A percentile compares a stretch with the other conserved stretches of the same genome.
phyloP scores from a whole-genome alignment of 2,329 filamentous ascomycete species.

The Talaromyces sp. region DNA sequence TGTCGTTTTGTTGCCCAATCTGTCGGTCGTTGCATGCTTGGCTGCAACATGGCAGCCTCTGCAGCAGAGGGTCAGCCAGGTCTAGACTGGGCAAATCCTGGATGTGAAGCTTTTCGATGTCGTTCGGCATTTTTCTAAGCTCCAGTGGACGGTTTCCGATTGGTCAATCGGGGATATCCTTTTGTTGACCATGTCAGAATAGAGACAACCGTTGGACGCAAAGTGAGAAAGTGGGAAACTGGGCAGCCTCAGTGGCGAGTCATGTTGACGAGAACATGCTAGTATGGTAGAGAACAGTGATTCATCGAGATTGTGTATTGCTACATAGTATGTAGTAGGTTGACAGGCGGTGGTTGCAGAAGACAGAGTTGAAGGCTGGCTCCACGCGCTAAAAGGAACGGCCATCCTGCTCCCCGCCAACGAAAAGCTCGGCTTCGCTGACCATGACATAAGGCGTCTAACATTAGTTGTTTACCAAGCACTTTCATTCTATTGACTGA shows the following conservation, averaged over 20 bases:
- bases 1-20: background rate
- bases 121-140: background rate
- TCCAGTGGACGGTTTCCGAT: background rate
- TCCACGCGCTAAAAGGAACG: background rate
- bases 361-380: background rate
- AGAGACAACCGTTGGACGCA: background rate
- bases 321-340: too few species aligned
- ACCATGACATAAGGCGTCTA: background rate
- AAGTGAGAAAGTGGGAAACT: background rate
- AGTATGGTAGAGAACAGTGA: background rate
- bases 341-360: background rate
- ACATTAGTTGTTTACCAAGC: background rate
- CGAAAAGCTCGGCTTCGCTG: conserved; percentile 8
- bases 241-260: background rate
- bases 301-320: too few species aligned
- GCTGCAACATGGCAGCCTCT: background rate
- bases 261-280: background rate
- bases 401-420: conserved; percentile 15
- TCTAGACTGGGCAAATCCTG: background rate
- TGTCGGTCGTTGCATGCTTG: background rate
- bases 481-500: background rate
- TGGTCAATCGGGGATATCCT: background rate
- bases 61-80: background rate
- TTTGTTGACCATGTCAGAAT: background rate
- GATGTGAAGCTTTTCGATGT: conserved; percentile 2